Base-by-base conservation (phyloP, 345 rosid genomes). In the Eucalyptus victrix region DNA sequence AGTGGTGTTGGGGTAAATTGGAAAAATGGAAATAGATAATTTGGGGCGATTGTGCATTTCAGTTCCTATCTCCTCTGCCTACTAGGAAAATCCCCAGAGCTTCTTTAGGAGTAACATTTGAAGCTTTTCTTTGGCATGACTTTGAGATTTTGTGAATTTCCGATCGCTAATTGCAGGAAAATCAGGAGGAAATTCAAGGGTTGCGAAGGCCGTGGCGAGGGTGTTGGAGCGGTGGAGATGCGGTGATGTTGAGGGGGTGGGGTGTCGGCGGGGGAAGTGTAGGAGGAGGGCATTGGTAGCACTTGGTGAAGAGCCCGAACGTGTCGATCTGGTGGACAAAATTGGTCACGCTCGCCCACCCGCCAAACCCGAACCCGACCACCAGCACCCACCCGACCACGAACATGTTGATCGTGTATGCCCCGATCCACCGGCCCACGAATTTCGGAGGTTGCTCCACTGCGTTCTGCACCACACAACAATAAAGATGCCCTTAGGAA, bases 351-450 rank as follows among this genome's bases (percentile, higher is more conserved):
- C 99, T 97, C 0, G 99, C 99, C 99, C 99, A 97, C 12, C 99
- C 99, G 86, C 99, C 99, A 19, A 98, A 98, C 87, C 99, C 99
- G 40, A 98, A 98, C 85, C 99, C 99, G 23, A 98, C 97, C 44
- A 98, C 91, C 1, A 96, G 90, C 15, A 98, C 99, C 99, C 99
- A 98, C 50, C 96, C 98, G 13, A 97, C 98, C n/a, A 98, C 91
- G 40, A 96, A 95, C 8, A 94, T 91, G 88, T 98, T 98, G 76
- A 97, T 94, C 86, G 97, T 92, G 94, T 90, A 98, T 4, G 99
- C 86, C 87, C 99, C 99, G 1, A 94, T 94, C 99, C 99, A 98
- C 92, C 95, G 87, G 8, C 98, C 99, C 18, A 96, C 87, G 34
- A 89, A 96, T 92, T 89, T 96, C 0, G 99, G 95, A 4, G 99